phyloP scores from a whole-genome alignment of 1,139 yeast genomes.

The Zygoascus sp. region DNA sequence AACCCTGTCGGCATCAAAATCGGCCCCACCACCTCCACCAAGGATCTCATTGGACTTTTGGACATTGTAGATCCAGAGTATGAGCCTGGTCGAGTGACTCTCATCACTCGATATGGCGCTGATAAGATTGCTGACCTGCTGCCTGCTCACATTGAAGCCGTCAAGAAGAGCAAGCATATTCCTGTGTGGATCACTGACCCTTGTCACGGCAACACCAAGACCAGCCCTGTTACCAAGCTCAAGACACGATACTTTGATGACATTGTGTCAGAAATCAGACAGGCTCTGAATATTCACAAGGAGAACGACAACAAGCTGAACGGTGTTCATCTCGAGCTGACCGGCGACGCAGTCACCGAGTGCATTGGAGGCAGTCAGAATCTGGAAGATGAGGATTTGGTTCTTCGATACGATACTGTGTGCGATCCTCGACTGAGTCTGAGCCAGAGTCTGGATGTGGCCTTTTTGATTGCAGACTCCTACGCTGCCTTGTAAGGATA shows the following conservation, averaged over 20 bases:
- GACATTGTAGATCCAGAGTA: conserved; percentile 40
- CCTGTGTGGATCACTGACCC: conserved; percentile 44
- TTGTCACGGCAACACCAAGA: conserved; percentile 43
- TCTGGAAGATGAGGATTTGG: conserved; percentile 40
- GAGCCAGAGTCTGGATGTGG: conserved; percentile 41
- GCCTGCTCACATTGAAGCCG: conserved; percentile 41
- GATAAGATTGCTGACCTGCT: conserved; percentile 35
- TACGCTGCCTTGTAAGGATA: conserved; percentile 18
- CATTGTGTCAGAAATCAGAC: conserved; percentile 38
- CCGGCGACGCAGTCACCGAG: conserved; percentile 45
- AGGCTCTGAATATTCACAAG: conserved; percentile 37
- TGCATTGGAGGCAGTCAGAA: conserved; percentile 44
- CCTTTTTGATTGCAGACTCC: conserved; percentile 41
- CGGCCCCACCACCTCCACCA: conserved; percentile 40
- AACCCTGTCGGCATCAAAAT: conserved; percentile 45
- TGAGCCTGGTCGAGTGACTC: conserved; percentile 40
- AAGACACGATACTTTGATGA: conserved; percentile 44
- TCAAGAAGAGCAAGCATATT: conserved; percentile 37
- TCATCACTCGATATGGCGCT: conserved; percentile 42
- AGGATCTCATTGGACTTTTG: conserved; percentile 37
- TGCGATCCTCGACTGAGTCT: conserved; percentile 43
- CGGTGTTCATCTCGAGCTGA: conserved; percentile 42
- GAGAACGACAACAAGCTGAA: conserved; percentile 34
- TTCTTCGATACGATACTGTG: conserved; percentile 40
- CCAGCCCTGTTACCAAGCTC: conserved; percentile 38